These are phyloP conservation scores for Gryganskiella cystojenkinii DNA, from an alignment of 192 early-diverging fungal genomes.

Conservation along the genomic window DNA sequence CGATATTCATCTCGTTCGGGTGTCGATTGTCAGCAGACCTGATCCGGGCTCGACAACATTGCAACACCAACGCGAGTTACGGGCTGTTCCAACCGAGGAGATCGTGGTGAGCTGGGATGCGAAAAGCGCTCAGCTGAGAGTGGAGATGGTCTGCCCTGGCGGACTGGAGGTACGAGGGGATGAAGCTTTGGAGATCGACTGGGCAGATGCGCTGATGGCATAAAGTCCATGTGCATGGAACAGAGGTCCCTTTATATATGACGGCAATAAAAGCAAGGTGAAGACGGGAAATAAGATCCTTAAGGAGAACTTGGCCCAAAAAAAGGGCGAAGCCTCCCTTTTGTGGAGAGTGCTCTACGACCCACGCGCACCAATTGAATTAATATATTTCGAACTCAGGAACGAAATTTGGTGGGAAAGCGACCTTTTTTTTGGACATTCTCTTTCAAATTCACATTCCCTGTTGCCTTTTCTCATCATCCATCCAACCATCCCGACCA, in stretches of 20 bases:
- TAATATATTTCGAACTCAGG: too few relatives aligned
- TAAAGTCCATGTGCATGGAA: not conserved
- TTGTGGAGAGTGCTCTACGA: too few relatives aligned
- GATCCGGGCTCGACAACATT: not conserved
- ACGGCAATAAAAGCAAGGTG: too few relatives aligned
- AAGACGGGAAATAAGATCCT: too few relatives aligned
- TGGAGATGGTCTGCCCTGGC: not conserved
- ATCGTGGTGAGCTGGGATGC: conserved; percentile 11
- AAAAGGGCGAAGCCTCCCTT: too few relatives aligned
- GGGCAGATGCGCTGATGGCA: conserved; percentile 28
- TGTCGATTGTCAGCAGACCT: conserved; percentile 17
- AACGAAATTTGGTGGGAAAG: too few relatives aligned
- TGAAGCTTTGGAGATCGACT: conserved; percentile 25
- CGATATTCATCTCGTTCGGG: conserved; percentile 18
- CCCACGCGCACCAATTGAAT: too few relatives aligned
- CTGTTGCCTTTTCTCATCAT: not conserved
- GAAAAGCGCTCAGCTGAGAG: conserved; percentile 2
- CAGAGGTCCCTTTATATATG: too few relatives aligned
- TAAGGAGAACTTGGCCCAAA: too few relatives aligned
- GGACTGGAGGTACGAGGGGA: conserved; percentile 7
- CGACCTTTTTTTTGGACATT: not conserved
- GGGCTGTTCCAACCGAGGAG: not conserved
- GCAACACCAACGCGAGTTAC: conserved; percentile 20
- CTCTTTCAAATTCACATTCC: not conserved
- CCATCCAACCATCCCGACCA: too few relatives aligned